Base-by-base conservation (phyloP, 192 early-diverging fungal species). In the Powellomyces hirtus region DNA sequence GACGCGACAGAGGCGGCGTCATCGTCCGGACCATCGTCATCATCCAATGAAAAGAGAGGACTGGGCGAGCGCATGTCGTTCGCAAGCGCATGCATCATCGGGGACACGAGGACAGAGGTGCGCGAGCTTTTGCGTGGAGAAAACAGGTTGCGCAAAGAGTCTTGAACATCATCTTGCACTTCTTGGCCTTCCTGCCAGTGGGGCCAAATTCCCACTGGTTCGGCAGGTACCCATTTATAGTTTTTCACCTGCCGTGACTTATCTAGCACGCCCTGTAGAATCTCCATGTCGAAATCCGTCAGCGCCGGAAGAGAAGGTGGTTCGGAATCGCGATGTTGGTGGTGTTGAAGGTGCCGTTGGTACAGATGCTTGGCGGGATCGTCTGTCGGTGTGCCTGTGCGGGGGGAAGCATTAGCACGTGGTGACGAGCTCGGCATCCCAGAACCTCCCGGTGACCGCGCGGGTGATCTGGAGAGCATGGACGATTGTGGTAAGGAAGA, bases 161-260 rank as follows among this genome's bases (percentile, higher is more conserved):
- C 38, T 33, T 40, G 40, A 37, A 35, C 22, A 33, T 60, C 31
- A 10, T 59, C 67, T 11, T 46, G 37, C 18, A 60, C 35, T 14
- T 60, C 37, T 29, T 60, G 59, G 22, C 59, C 59, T 36, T 79
- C 73, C 33, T 79, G 73, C 79, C 79, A 81, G 27, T 72, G 64
- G 10, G 76, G 65, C 69, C 77, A 81, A 35, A 78, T 27, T 14
- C 65, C 77, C 16, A 81, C 70, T 3, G 79, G 79, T 29, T 72
- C 66, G 1, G 68, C 26, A 4, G 37, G 29, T 26, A 63, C 75
- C 79, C 79, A 81, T 31, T 35, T 33, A 20, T 76, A 65, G 38
- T 78, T 81, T 55, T 81, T 81, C 8, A 75, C 75, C 63, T 78
- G 73, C 24, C 79, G 72, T 5, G 66, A 67, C 34, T 68, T 64